Base-by-base conservation (phyloP, 805 yeast genomes). In the Ogataea henricii region DNA sequence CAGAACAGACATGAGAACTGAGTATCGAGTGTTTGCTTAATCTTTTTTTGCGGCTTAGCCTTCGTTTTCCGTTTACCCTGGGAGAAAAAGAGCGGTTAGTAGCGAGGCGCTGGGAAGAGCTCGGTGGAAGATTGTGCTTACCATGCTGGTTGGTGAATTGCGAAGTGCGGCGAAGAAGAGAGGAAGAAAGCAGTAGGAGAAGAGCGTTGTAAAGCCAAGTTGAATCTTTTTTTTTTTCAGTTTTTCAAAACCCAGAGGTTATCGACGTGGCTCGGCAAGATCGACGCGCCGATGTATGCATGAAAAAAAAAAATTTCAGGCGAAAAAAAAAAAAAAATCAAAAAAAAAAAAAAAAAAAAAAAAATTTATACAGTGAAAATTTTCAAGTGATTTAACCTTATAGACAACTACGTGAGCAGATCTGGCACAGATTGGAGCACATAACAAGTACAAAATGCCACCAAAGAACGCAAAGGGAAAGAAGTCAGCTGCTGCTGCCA, bases 1-100 rank as follows among this genome's bases (percentile, higher is more conserved):
- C 99, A 92, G 67, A 92, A 92, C 47, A 94, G 72, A 70, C 99
- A 92, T 43, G 92, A 83, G 72, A 91, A 91, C 49, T 87, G 79
- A 3, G 89, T 81, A 48, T 89, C 96, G 54, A 91, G 75, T 54
- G 76, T 85, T 60, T 86, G 94, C 55, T 87, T 89, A 56, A 88
- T 70, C 66, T 79, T 84, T 67, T 86, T 87, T 23, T 73, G 82
- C 57, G 96, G 97, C 65, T 90, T 83, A 7, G 90, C 75, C 29
- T 92, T 82, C 72, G 87, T 82, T 80, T 84, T 90, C 75, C 96
- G 89, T 54, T 66, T 66, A 54, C 71, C 71, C 71, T 63, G 40
- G 10, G 10, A 5, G 33, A 32, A 7, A 14, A 13, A 32, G 8
- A 16, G 18, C 12, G 6, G 44, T 40, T 40, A 40, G 44, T 40